Base-by-base conservation (phyloP, 148 eudicot species). In the Heliosperma pusillum region DNA sequence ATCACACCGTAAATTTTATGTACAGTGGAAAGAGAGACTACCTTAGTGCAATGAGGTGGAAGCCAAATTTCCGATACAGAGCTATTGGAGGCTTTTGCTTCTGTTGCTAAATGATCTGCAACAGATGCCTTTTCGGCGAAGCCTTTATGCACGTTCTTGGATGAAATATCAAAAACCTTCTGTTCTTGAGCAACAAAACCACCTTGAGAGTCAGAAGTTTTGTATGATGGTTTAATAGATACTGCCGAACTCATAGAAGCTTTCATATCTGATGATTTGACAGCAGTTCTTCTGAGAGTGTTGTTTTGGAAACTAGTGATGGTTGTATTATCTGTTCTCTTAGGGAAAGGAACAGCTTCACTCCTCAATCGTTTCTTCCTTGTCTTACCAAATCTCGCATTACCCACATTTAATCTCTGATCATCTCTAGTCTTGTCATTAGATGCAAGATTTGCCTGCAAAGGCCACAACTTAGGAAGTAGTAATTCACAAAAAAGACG, bases 381-480 rank as follows among this genome's bases (percentile, higher is more conserved):
- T 15, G 36, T 29, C 64, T 63, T 3, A 11, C 25, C 10, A 63
- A 29, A 52, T 44, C 25, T 70, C 69, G 3, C 27, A 47, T 22
- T 52, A 52, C 19, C 40, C 24, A 26, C 75, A 3, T 33, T 8
- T 20, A 16, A 44, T 50, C 19, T 63, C 71, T 78, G 56, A 53
- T 19, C 26, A 36, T 33, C 44, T 15, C 56, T 40, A 63, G 71
- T 58, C 40, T 13, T 63, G 53, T 9, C 71, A 71, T 25, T 64
- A 59, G 44, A 50, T 20, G 71, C 65, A 71, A 47, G 26, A 65
- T 55, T 53, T 53, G 36, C 75, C 80, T 78, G 76, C 66, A 65
- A 26, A 55, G 24, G 40, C 47, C 71, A 22, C 69, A 33, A n/a
- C 55, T 61, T 21, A 50, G 10, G 5, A 68, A 69, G 4, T 15